Conservation (phyloP, 2,329 filamentous ascomycete species). For the Septoria petroselini region DNA sequence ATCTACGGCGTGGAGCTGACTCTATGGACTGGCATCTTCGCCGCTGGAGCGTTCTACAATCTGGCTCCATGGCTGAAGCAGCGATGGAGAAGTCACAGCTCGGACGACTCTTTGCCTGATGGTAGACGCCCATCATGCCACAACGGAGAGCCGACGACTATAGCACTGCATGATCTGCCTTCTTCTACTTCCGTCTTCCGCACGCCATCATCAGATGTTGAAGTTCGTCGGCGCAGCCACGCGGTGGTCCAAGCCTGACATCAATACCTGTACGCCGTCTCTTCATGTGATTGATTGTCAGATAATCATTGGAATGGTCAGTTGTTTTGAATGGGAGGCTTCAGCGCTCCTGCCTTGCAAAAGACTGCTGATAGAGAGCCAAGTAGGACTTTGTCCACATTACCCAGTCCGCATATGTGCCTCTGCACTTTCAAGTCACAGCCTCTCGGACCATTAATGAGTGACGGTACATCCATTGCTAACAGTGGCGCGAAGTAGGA, state of each 20-base stretch:
- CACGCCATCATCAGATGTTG: constrained; percentile 49
- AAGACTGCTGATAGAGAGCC: too few species aligned
- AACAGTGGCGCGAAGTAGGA: background rate
- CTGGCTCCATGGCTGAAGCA: constrained; percentile 56
- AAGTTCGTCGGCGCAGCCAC: constrained; percentile 27
- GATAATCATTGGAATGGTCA: too few species aligned
- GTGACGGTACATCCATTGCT: too few species aligned
- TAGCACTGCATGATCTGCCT: constrained; percentile 50
- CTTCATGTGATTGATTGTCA: too few species aligned
- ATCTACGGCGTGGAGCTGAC: constrained; percentile 65
- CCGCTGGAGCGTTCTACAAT: constrained; percentile 64
- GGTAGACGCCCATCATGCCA: background rate
- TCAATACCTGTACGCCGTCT: too few species aligned
- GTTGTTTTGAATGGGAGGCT: too few species aligned
- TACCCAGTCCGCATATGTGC: too few species aligned
- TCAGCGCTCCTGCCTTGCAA: too few species aligned
- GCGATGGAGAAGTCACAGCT: constrained; percentile 21
- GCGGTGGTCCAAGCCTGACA: constrained; percentile 5
- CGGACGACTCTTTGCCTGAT: background rate
- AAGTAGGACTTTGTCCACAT: too few species aligned
- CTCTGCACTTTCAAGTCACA: too few species aligned
- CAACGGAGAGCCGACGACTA: constrained; percentile 11
- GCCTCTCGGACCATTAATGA: too few species aligned
- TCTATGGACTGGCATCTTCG: constrained; percentile 66
- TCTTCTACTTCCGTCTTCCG: constrained; percentile 64